A percentile compares a stretch with the other conserved stretches of the same genome.
Conservation (phyloP, 1,284 basidiomycete species). For the Papiliotrema laurentii region DNA sequence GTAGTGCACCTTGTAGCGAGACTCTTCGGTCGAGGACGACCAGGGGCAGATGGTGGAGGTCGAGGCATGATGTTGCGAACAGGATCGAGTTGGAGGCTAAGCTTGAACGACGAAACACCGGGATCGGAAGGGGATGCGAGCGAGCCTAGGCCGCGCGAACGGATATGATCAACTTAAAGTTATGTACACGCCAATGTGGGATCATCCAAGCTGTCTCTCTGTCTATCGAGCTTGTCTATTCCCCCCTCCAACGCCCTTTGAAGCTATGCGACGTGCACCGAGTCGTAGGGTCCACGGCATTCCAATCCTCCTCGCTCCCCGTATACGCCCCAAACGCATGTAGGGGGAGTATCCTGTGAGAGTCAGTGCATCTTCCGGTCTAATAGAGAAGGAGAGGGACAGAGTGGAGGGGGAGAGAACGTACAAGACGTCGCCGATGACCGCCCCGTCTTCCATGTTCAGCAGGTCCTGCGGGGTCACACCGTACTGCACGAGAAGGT, state of each 20-base stretch:
- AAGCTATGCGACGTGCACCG: conserved; percentile 13
- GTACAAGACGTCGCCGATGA: conserved; percentile 31
- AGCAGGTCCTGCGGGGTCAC: conserved; percentile 21
- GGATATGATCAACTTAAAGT: no score
- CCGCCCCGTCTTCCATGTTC: conserved; percentile 9
- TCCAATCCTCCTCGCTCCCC: conserved; percentile 5
- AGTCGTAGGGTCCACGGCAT: conserved; percentile 4
- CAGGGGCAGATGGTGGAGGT: no score
- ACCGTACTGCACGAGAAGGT: conserved; percentile 28
- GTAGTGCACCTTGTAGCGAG: no score
- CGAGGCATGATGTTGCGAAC: no score
- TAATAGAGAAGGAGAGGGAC: no score
- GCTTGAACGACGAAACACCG: neutral
- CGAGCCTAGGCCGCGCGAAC: no score
- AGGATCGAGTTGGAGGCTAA: no score
- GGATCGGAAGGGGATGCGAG: neutral
- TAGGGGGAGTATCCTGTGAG: conserved; percentile 7
- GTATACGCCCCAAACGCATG: conserved; percentile 7
- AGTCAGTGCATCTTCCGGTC: neutral
- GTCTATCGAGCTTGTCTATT: no score
- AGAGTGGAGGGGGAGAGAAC: neutral
- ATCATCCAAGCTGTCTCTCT: neutral
- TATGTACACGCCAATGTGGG: neutral
- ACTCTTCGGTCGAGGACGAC: no score
- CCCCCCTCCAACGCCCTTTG: conserved; percentile 11